Base-by-base conservation (phyloP, 2,329 filamentous ascomycete species). In the Diaporthe australafricana region DNA sequence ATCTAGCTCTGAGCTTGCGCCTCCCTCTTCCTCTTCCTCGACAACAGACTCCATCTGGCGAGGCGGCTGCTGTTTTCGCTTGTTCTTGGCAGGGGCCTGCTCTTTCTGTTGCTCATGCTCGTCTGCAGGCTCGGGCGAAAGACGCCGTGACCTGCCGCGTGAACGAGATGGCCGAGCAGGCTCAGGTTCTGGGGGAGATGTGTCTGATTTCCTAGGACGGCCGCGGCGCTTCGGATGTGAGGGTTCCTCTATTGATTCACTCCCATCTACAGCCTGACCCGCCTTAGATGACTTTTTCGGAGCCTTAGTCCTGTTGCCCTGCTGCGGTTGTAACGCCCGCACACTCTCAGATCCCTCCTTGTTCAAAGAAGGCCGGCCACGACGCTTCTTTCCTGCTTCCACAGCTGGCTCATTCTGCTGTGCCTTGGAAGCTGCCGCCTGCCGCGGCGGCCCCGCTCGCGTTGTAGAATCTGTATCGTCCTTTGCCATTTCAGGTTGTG, bases 81-180 rank as follows among this genome's bases (percentile, higher is more conserved):
- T 69, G 12, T 45, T 57, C 32, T 53, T 55, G 48, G 48, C 20
- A 55, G 45, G 25, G 20, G 25, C 14, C 22, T 48, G 48, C 4
- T 53, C 65, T 30, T 56, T 42, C 11, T 75, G 74, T 8, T 68
- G 70, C 30, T 75, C 74, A 7, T 67, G 70, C 27, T 77, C 75
- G 17, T 72, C 65, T 55, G 62, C 71, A 8, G 66, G n/a, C 16
- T 65, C 60, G 14, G 45, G 60, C 11, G 57, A 22, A 6, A 2
- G 6, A 38, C 60, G 60, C 22, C 30, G 60, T 30, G 69, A 20
- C 32, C 50, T 57, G n/a, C 63, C 55, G 16, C 62, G 62, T 20
- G 22, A 11, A 17, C 25, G 52, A 42, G 63, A 45, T 40, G 35
- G 38, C 25, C 66, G 45, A 32, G 70, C 53, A 25, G 42, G 27